Percentiles rank a stretch among this genome's conserved stretches.
These are phyloP conservation scores for Leishmania arabica DNA, from an alignment of 208 protist species.

Conservation along the genomic window DNA sequence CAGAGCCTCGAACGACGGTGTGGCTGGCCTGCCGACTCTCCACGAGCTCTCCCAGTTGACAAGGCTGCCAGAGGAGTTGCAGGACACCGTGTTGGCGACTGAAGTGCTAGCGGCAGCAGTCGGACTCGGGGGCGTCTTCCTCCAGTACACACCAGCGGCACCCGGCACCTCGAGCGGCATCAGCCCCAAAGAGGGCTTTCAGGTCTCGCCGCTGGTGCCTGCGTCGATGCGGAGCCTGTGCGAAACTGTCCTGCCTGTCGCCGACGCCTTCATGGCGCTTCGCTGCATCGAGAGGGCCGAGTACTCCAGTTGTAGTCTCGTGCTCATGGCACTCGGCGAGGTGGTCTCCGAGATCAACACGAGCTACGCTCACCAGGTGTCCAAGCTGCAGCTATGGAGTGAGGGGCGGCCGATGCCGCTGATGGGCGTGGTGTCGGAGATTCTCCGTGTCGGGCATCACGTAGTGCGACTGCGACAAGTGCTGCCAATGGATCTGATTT, in stretches of 20 bases:
- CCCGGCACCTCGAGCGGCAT: neutral
- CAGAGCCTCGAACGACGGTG: neutral
- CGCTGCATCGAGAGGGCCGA: conserved; percentile 67
- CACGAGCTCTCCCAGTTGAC: conserved; percentile 47
- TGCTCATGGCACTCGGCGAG: conserved; percentile 87
- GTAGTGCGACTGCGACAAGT: conserved; percentile 81
- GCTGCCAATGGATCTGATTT: conserved; percentile 74
- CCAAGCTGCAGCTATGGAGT: conserved; percentile 69
- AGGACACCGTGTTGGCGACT: conserved; percentile 65
- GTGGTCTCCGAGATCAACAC: conserved; percentile 81
- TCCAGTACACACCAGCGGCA: conserved; percentile 17
- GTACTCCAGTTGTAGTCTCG: conserved; percentile 70
- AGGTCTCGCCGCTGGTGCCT: conserved; percentile 57
- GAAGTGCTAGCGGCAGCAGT: conserved; percentile 74
- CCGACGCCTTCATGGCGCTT: conserved; percentile 78
- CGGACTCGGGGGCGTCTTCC: conserved; percentile 60
- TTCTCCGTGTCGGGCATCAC: conserved; percentile 82
- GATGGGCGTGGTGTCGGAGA: conserved; percentile 83
- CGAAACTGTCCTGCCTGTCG: conserved; percentile 71
- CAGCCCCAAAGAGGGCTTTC: conserved; percentile 39
- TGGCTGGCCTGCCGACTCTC: conserved; percentile 1
- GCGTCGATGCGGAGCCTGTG: conserved; percentile 70
- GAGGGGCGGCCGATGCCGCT: conserved; percentile 68
- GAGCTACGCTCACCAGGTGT: conserved; percentile 78
- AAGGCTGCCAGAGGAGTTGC: conserved; percentile 77